Percentiles rank a stretch among this genome's conserved stretches.
These are phyloP conservation scores for Rhinocladiella mackenziei DNA, from an alignment of 2,329 filamentous ascomycete species.

Conservation along the genomic window DNA sequence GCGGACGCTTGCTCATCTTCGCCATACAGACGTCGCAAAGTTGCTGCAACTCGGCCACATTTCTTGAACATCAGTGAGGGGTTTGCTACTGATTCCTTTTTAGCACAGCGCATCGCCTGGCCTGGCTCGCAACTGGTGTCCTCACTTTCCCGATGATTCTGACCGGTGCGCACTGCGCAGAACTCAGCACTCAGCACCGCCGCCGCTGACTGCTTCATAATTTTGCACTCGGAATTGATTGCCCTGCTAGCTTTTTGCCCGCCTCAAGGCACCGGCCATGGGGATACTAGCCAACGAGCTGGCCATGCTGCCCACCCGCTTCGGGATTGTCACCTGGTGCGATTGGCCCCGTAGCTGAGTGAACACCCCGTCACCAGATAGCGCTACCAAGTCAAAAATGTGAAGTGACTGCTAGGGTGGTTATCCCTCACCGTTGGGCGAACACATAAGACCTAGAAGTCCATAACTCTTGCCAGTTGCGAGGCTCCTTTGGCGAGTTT, in stretches of 20 bases:
- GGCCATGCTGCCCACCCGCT: constrained; percentile 1
- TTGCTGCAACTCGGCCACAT: constrained; percentile 13
- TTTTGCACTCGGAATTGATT: constrained; percentile 5
- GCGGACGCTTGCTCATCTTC: constrained; percentile 23
- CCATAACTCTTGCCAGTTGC: background rate
- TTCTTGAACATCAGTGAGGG: constrained; percentile 15
- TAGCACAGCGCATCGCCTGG: constrained; percentile 22
- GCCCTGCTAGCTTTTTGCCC: too few species aligned
- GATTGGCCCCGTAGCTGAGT: constrained; percentile 14
- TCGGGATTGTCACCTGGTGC: constrained; percentile 6
- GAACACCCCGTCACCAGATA: constrained; percentile 22
- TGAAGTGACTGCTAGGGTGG: too few species aligned
- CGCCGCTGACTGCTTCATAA: constrained; percentile 18
- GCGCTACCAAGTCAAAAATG: constrained; percentile 10
- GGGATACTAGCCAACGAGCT: constrained; percentile 9
- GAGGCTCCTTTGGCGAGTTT: background rate
- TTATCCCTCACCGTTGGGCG: background rate
- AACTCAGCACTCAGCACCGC: constrained; percentile 10
- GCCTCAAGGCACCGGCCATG: constrained; percentile 8
- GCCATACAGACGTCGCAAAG: constrained; percentile 19
- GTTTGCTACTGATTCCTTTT: constrained; percentile 19
- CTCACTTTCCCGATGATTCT: constrained; percentile 19
- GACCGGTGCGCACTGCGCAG: constrained; percentile 1
- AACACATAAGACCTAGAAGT: too few species aligned
- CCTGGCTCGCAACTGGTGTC: constrained; percentile 18